Evolutionary conservation across 2,329 filamentous ascomycete species (phyloP).

Genomic region (Byssoonygena ceratinophila): DNA sequence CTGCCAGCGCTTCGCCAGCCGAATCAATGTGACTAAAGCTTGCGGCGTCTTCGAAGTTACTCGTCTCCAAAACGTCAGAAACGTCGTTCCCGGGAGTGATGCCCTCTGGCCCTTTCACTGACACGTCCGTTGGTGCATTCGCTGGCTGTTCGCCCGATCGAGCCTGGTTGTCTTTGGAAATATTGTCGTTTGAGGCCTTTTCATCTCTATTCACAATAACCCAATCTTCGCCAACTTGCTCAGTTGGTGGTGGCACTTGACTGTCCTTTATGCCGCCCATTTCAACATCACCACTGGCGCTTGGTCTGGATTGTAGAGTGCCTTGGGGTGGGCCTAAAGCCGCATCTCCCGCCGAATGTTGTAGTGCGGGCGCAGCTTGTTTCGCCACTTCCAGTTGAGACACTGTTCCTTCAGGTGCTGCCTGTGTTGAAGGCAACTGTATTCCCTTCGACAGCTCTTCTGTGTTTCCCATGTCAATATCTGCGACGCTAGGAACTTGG

Average conservation of each 20-base stretch:
- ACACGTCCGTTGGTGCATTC: constrained; percentile 11
- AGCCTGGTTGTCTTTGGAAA: neutral
- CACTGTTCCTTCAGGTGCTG: neutral
- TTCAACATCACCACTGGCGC: constrained; percentile 34
- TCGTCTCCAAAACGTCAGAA: constrained; percentile 25
- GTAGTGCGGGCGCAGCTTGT: neutral
- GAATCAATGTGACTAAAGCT: constrained; percentile 49
- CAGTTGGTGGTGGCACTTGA: constrained; percentile 29
- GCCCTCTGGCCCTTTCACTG: neutral
- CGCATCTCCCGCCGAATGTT: constrained; percentile 30
- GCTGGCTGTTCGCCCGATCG: constrained; percentile 25
- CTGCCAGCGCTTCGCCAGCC: constrained; percentile 59
- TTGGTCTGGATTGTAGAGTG: constrained; percentile 12
- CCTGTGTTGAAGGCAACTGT: neutral
- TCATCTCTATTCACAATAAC: constrained; percentile 60
- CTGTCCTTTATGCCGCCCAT: constrained; percentile 47
- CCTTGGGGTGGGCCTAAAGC: neutral
- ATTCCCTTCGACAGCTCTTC: constrained; percentile 4
- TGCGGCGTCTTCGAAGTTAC: constrained; percentile 33
- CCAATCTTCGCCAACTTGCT: constrained; percentile 55
- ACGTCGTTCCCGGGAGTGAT: constrained; percentile 23
- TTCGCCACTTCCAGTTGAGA: neutral
- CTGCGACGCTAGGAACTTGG: neutral
- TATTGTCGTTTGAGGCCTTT: constrained; percentile 19
- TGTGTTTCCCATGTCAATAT: constrained; percentile 25